phyloP scores from a whole-genome alignment of 768 basidiomycete genomes.

The Xanthoconium stramineum region DNA sequence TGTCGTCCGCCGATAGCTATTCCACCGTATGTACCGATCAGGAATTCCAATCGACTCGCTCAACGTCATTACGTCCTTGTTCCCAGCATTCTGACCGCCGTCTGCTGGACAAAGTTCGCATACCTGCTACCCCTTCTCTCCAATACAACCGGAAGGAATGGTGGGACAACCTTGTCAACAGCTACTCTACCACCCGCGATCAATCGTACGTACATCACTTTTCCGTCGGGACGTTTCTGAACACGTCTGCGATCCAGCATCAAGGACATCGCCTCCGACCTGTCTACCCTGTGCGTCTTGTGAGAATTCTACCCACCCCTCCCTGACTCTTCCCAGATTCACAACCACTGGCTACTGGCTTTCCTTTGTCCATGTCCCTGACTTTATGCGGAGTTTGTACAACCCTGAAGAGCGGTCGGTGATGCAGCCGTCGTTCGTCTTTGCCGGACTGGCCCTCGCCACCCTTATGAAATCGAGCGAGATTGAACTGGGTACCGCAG shows the following conservation, averaged over 20 bases:
- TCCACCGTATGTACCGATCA: slow-evolving; percentile 21
- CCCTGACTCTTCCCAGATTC: slow-evolving; percentile 44
- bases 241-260: slow-evolving; percentile 32
- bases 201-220: slow-evolving; percentile 36
- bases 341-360: slow-evolving; percentile 62
- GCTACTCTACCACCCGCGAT: slow-evolving; percentile 39
- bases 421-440: slow-evolving; percentile 71
- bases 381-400: slow-evolving; percentile 51
- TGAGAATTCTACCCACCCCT: background rate
- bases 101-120: slow-evolving; percentile 26
- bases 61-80: slow-evolving; percentile 2
- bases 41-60: background rate
- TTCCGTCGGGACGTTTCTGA: background rate
- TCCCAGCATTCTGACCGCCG: slow-evolving; percentile 29
- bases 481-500: slow-evolving; percentile 49
- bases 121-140: slow-evolving; percentile 26
- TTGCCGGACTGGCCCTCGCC: slow-evolving; percentile 66
- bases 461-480: slow-evolving; percentile 73
- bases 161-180: slow-evolving; percentile 48
- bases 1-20: slow-evolving; percentile 27
- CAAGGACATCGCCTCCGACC: slow-evolving; percentile 47
- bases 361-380: slow-evolving; percentile 60
- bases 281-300: slow-evolving; percentile 48
- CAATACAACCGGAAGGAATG: slow-evolving; percentile 39
- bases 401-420: slow-evolving; percentile 48